phyloP scores from a whole-genome alignment of 1,284 basidiomycete genomes.

The Caloboletus firmus region DNA sequence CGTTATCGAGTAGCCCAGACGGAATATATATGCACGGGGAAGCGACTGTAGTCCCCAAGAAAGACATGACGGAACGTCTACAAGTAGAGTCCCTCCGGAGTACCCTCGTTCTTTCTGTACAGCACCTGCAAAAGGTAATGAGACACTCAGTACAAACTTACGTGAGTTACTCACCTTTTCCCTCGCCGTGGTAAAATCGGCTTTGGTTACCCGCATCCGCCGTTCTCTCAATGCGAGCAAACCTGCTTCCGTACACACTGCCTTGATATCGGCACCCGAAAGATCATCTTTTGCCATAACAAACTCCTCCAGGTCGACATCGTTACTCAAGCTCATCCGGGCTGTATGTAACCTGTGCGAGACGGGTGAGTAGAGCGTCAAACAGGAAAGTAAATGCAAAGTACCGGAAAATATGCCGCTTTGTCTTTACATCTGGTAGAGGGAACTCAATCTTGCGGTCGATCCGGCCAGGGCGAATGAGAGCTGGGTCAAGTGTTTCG shows the following conservation, averaged over 20 bases:
- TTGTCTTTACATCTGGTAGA: slow-evolving; percentile 92
- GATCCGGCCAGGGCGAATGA: slow-evolving; percentile 97
- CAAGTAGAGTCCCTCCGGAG: slow-evolving; percentile 81
- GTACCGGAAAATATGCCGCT: slow-evolving; percentile 95
- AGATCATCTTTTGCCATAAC: slow-evolving; percentile 96
- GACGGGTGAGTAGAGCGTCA: slow-evolving; percentile 2
- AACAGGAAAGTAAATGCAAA: slow-evolving; percentile 11
- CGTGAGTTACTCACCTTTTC: slow-evolving; percentile 67
- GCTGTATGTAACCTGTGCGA: slow-evolving; percentile 81
- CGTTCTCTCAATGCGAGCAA: slow-evolving; percentile 92
- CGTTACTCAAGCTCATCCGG: slow-evolving; percentile 89
- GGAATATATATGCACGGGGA: slow-evolving; percentile 1
- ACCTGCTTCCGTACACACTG: slow-evolving; percentile 96
- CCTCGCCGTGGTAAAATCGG: slow-evolving; percentile 82
- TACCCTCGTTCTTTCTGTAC: slow-evolving; percentile 93
- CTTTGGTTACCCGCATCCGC: slow-evolving; percentile 95
- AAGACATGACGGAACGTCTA: slow-evolving; percentile 35
- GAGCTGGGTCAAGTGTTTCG: slow-evolving; percentile 92
- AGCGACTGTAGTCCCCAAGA: slow-evolving; percentile 2
- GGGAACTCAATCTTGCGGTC: slow-evolving; percentile 99
- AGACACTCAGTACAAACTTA: slow-evolving; percentile 13
- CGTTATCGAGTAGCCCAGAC: not conserved
- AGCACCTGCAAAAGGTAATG: slow-evolving; percentile 56
- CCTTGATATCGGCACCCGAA: slow-evolving; percentile 98
- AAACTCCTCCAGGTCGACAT: slow-evolving; percentile 96